Evolutionary conservation across 2,329 filamentous ascomycete species (phyloP).

Genomic region (Truncatella angustata): DNA sequence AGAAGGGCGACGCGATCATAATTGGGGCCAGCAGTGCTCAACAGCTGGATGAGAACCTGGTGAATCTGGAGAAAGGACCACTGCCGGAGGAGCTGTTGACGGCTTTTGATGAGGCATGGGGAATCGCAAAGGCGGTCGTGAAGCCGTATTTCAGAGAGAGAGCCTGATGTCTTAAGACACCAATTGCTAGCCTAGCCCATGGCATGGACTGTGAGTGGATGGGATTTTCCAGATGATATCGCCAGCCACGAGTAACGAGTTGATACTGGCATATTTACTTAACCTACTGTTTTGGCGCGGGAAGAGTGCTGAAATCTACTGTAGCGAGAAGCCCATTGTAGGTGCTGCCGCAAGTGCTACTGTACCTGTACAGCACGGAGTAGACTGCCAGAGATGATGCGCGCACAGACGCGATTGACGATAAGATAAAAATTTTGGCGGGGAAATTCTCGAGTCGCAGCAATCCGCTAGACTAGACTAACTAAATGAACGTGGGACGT

Average conservation of each 20-base stretch:
- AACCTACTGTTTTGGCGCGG: too few relatives aligned
- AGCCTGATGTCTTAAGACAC: neutral
- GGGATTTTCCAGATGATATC: too few relatives aligned
- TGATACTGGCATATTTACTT: too few relatives aligned
- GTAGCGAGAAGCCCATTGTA: neutral
- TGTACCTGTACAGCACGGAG: too few relatives aligned
- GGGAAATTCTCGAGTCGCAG: neutral
- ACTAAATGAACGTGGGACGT: too few relatives aligned
- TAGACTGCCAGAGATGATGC: too few relatives aligned
- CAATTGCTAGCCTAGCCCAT: neutral
- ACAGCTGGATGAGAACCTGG: conserved; percentile 7
- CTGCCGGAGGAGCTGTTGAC: conserved; percentile 5
- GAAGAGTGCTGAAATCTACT: too few relatives aligned
- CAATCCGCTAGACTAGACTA: too few relatives aligned
- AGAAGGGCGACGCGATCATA: conserved; percentile 8
- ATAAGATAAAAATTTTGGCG: conserved; percentile 6
- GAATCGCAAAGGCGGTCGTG: neutral
- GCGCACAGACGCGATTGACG: neutral
- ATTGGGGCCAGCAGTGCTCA: conserved; percentile 7
- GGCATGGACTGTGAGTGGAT: too few relatives aligned
- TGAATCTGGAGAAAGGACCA: neutral
- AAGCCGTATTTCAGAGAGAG: conserved; percentile 1
- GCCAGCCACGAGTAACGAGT: too few relatives aligned
- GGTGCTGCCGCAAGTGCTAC: neutral
- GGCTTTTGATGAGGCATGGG: conserved; percentile 7